phyloP scores from a whole-genome alignment of 2,329 filamentous ascomycete genomes.

The Neofusicoccum laricinum region DNA sequence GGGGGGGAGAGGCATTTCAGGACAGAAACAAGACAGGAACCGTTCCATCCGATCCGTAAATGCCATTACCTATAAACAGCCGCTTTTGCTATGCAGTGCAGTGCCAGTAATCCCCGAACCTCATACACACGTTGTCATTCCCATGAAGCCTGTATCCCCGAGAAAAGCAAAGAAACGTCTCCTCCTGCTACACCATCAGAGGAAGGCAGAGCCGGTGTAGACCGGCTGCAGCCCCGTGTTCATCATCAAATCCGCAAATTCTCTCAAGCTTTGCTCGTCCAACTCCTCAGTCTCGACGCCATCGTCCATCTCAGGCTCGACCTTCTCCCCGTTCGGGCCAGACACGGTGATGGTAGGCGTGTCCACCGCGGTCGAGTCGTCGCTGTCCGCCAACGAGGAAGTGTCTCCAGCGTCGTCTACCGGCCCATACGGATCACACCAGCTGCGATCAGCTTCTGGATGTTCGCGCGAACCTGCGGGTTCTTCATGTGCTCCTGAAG shows the following conservation, averaged over 20 bases:
- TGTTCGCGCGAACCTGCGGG: constrained; percentile 76
- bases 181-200: neutral
- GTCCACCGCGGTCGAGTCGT: neutral
- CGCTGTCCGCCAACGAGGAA: neutral
- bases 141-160: neutral
- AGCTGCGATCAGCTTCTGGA: constrained; percentile 91
- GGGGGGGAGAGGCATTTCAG: no score
- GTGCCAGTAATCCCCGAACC: neutral
- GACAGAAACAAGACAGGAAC: neutral
- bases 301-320: neutral
- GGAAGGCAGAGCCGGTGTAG: neutral
- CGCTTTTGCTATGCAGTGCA: constrained; percentile 8
- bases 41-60: neutral
- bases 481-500: constrained; percentile 98
- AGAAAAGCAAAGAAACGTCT: neutral
- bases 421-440: constrained; percentile 81
- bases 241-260: neutral
- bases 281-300: neutral
- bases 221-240: constrained; percentile 5
- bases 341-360: neutral
- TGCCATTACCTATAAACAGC: constrained; percentile 9
- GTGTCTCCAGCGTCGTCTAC: constrained; percentile 24
- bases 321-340: neutral
- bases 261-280: neutral
- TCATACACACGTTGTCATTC: neutral